Evolutionary conservation across 2,329 filamentous ascomycete species (phyloP).

Genomic region (Pyrenophora seminiperda): DNA sequence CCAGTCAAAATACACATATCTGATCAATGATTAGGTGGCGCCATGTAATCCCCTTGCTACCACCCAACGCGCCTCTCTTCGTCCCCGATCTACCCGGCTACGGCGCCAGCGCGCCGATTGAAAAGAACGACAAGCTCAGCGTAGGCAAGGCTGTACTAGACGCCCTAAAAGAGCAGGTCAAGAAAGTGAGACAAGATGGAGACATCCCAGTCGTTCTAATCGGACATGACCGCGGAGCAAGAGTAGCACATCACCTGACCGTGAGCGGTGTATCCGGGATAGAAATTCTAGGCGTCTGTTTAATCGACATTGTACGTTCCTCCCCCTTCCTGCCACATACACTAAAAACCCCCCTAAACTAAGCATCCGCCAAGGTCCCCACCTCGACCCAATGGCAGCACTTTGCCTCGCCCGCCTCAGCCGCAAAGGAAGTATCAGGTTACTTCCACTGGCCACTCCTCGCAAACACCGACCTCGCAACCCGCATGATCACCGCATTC

Average conservation of each 20-base stretch:
- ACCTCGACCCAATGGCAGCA: slow-evolving; percentile 60
- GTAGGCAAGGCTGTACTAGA: slow-evolving; percentile 34
- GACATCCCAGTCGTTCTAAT: slow-evolving; percentile 49
- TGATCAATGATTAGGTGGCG: slow-evolving; percentile 32
- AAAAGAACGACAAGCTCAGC: slow-evolving; percentile 36
- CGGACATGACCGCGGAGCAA: slow-evolving; percentile 63
- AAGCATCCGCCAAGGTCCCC: slow-evolving; percentile 53
- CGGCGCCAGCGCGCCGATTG: slow-evolving; percentile 33
- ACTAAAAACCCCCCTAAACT: too few relatives aligned
- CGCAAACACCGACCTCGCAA: slow-evolving; percentile 59
- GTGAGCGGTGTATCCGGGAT: slow-evolving; percentile 55
- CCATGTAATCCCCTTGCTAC: slow-evolving; percentile 40
- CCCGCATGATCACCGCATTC: slow-evolving; percentile 54
- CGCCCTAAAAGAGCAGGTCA: slow-evolving; percentile 32
- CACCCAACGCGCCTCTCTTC: slow-evolving; percentile 35
- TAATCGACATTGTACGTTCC: slow-evolving; percentile 39
- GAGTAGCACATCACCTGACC: slow-evolving; percentile 60
- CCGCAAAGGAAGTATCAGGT: slow-evolving; percentile 49
- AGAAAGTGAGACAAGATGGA: slow-evolving; percentile 8
- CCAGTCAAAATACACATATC: neutral
- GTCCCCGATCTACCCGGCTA: slow-evolving; percentile 43
- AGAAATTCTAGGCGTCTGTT: slow-evolving; percentile 36
- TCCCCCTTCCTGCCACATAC: too few relatives aligned
- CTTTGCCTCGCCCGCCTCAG: slow-evolving; percentile 47
- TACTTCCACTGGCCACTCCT: slow-evolving; percentile 67